Conservation (phyloP, 2,329 filamentous ascomycete genomes). For the Ilyonectria sp. region DNA sequence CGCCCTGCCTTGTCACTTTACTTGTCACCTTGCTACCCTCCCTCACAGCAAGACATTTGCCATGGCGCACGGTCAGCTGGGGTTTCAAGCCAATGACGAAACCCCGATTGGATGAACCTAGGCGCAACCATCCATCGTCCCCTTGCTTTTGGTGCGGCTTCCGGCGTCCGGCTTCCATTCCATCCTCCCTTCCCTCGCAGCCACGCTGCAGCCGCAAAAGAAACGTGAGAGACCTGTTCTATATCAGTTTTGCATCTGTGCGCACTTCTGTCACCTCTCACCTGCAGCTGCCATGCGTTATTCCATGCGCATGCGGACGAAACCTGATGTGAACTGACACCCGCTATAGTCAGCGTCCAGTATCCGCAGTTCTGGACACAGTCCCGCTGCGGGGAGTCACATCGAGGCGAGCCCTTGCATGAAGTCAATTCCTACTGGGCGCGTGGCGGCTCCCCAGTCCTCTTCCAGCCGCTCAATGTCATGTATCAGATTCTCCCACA, state of each 20-base stretch:
- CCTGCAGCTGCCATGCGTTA: conserved; percentile 6
- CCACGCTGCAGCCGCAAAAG: conserved; percentile 10
- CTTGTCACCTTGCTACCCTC: no score
- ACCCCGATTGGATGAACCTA: background rate
- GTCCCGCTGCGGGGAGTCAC: conserved; percentile 5
- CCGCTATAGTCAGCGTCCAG: background rate
- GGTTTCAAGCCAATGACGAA: background rate
- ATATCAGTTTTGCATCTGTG: conserved; percentile 18
- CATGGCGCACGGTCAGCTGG: background rate
- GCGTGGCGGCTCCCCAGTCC: background rate
- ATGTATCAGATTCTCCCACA: conserved; percentile 14
- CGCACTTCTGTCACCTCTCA: conserved; percentile 11
- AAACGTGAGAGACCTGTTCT: background rate
- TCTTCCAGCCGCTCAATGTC: conserved; percentile 8
- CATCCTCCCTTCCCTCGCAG: conserved; percentile 2
- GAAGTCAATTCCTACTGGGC: background rate
- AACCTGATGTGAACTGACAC: conserved; percentile 5
- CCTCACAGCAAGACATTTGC: no score
- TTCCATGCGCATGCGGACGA: conserved; percentile 12
- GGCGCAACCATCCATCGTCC: no score
- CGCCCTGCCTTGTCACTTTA: no score
- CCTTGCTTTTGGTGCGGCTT: conserved; percentile 2
- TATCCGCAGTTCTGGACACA: background rate
- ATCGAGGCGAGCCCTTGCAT: conserved; percentile 14
- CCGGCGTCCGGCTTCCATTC: background rate